Conservation (phyloP, 2,329 filamentous ascomycete genomes). For the Pseudogymnoascus sp. region DNA sequence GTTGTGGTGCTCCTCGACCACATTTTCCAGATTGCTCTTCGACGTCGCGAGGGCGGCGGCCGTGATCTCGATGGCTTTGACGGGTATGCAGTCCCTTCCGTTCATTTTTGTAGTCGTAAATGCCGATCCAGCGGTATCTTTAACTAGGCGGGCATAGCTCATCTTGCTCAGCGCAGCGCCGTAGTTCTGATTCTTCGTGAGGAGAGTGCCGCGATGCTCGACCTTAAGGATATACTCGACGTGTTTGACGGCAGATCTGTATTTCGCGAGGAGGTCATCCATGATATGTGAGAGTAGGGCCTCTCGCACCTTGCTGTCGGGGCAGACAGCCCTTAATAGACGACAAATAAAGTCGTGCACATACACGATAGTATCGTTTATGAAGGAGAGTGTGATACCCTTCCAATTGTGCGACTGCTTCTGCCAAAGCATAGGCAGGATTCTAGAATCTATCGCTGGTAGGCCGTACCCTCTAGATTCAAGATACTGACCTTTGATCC, state of each 20-base stretch:
- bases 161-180: conserved; percentile 29
- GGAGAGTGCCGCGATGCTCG: conserved; percentile 38
- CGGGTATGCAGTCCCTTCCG: too few species aligned
- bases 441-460: conserved; percentile 10
- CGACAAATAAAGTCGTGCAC: conserved; percentile 40
- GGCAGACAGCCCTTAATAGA: background rate
- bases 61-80: background rate
- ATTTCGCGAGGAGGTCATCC: conserved; percentile 33
- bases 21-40: conserved; percentile 30
- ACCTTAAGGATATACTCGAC: conserved; percentile 43
- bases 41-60: background rate
- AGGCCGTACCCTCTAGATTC: conserved; percentile 15
- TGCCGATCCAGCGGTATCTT: too few species aligned
- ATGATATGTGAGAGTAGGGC: conserved; percentile 27
- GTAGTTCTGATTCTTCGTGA: conserved; percentile 48
- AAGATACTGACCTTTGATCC: conserved; percentile 13
- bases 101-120: too few species aligned
- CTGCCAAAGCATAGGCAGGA: conserved; percentile 14
- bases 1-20: conserved; percentile 49
- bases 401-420: conserved; percentile 36
- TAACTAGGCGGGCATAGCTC: background rate
- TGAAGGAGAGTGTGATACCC: conserved; percentile 39
- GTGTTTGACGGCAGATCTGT: conserved; percentile 41
- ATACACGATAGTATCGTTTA: conserved; percentile 42
- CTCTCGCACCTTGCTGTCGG: conserved; percentile 35